Conservation (phyloP, 2,329 filamentous ascomycete species). For the Elsinoe ampelina region DNA sequence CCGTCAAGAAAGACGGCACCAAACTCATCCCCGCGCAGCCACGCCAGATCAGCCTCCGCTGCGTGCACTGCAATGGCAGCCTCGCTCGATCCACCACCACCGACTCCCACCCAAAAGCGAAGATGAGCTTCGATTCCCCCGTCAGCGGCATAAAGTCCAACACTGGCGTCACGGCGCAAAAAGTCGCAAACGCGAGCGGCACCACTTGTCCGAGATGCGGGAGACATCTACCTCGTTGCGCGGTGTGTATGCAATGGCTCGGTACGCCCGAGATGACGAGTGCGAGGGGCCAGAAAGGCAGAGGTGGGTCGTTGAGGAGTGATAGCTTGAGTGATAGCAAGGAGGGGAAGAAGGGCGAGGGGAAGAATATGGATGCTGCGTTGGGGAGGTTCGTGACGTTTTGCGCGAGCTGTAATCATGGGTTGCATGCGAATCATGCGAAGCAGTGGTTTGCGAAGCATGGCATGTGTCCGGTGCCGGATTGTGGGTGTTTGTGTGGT, state of each 20-base stretch:
- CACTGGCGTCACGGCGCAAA: constrained; percentile 20
- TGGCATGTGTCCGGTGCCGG: constrained; percentile 45
- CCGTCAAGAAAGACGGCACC: constrained; percentile 51
- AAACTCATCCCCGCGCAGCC: constrained; percentile 56
- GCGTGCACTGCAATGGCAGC: constrained; percentile 59
- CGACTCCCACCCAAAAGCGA: constrained; percentile 15
- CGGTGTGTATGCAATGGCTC: constrained; percentile 53
- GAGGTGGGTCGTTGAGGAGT: background rate
- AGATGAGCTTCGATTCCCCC: constrained; percentile 15
- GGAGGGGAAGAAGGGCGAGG: constrained; percentile 23
- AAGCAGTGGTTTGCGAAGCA: constrained; percentile 51
- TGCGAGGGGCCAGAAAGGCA: constrained; percentile 25
- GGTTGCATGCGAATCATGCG: constrained; percentile 55
- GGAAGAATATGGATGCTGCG: constrained; percentile 27
- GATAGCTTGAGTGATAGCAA: background rate
- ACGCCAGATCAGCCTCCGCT: constrained; percentile 64
- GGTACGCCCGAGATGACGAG: constrained; percentile 47
- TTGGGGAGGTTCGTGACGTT: constrained; percentile 51
- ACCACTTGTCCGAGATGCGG: constrained; percentile 53
- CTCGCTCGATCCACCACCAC: constrained; percentile 41
- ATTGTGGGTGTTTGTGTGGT: constrained; percentile 46
- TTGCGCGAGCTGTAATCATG: constrained; percentile 55
- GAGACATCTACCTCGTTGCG: constrained; percentile 54
- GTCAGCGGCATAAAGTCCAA: constrained; percentile 14
- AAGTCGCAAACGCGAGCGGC: constrained; percentile 26